Percentiles rank a stretch among this genome's conserved stretches.
These are phyloP conservation scores for Sordariomycetes sp. DNA, from an alignment of 2,329 filamentous ascomycete genomes.

Conservation along the genomic window DNA sequence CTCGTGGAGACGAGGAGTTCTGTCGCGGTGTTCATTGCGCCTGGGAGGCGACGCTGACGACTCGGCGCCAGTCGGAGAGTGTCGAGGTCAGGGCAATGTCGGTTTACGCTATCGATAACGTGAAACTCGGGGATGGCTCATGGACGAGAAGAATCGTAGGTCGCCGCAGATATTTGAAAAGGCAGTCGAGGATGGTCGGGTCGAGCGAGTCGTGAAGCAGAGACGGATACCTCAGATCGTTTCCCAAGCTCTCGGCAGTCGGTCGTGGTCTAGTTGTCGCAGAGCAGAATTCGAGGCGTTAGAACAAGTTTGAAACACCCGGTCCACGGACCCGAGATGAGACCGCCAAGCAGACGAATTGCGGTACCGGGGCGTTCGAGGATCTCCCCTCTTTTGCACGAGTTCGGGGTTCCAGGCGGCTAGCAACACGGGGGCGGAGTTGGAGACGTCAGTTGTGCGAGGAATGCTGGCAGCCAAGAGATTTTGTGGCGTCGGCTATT, in stretches of 20 bases:
- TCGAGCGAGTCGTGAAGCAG: not conserved
- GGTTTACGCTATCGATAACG: not conserved
- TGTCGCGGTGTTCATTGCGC: constrained; percentile 2
- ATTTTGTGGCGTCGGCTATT: not conserved
- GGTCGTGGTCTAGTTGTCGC: not conserved
- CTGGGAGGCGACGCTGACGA: constrained; percentile 1
- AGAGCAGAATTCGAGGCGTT: not conserved
- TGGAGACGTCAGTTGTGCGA: constrained; percentile 3
- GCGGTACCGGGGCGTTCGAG: not conserved
- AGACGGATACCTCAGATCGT: not conserved
- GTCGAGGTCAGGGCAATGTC: not conserved
- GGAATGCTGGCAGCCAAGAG: constrained; percentile 2
- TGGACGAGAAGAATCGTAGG: not conserved
- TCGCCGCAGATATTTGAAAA: not conserved
- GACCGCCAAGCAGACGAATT: not conserved
- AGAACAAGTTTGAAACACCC: not conserved
- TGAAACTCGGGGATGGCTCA: not conserved
- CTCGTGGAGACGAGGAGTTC: constrained; percentile 1
- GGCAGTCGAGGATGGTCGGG: not conserved
- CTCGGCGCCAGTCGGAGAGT: not conserved
- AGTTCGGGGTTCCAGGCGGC: not conserved
- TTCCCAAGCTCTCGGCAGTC: not conserved
- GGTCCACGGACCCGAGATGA: constrained; percentile 1
- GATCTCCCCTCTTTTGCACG: not conserved
- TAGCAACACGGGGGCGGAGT: not conserved